phyloP scores from a whole-genome alignment of 2,329 filamentous ascomycete species.

The Davidsoniella australis region DNA sequence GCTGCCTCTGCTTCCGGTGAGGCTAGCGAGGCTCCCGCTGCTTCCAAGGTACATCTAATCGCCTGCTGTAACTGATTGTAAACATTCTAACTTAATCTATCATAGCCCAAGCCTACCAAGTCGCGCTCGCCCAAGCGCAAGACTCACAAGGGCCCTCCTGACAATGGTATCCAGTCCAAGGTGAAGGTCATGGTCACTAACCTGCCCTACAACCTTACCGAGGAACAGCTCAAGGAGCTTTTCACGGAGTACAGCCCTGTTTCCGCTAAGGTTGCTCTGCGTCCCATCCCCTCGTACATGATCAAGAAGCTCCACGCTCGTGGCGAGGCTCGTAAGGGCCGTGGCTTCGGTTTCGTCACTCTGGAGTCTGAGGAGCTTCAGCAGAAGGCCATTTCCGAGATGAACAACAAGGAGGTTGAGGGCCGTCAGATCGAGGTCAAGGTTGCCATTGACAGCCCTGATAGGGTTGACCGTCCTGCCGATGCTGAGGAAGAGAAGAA shows the following conservation, averaged over 20 bases:
- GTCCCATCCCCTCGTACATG: conserved; percentile 98
- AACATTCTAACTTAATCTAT: background rate
- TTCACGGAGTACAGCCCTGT: conserved; percentile 83
- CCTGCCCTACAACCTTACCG: conserved; percentile 91
- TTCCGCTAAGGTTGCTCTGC: conserved; percentile 95
- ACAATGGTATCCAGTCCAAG: conserved; percentile 95
- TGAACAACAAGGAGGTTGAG: conserved; percentile 99
- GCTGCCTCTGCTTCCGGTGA: conserved; percentile 22
- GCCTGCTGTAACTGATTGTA: background rate
- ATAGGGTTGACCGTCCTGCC: conserved; percentile 83
- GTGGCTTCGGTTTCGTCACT: conserved; percentile 96
- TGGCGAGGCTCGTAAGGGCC: conserved; percentile 95
- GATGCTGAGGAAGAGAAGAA: conserved; percentile 26
- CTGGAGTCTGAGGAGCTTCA: conserved; percentile 89
- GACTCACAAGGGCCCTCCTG: conserved; percentile 62
- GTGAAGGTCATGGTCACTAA: conserved; percentile 99
- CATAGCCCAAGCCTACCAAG: conserved; percentile 40
- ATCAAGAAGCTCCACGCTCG: conserved; percentile 99
- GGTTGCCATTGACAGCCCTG: conserved; percentile 97
- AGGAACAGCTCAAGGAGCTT: conserved; percentile 96
- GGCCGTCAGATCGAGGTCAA: conserved; percentile 98
- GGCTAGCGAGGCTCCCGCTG: conserved; percentile 28
- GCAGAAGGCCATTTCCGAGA: conserved; percentile 91
- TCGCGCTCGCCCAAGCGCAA: conserved; percentile 26
- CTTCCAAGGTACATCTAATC: conserved; percentile 7